These are phyloP conservation scores for Yueomyces sp. DNA, from an alignment of 805 yeast species.

Conservation along the genomic window DNA sequence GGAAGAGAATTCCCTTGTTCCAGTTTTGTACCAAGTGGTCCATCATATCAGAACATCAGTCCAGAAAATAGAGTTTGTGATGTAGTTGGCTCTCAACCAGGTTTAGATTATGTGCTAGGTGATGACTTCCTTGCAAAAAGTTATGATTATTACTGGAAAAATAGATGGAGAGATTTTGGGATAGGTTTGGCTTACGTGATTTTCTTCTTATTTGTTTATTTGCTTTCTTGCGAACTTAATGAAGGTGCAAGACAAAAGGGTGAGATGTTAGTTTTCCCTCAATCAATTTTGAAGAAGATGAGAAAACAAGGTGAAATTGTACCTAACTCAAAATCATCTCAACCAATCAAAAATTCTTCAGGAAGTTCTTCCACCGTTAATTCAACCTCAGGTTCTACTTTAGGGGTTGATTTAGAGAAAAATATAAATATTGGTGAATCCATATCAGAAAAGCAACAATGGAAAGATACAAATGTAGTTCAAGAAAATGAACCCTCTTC, in stretches of 20 bases:
- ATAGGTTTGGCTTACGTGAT: constrained; percentile 42
- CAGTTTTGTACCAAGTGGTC: constrained; percentile 35
- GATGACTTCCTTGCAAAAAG: constrained; percentile 31
- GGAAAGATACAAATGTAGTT: neutral
- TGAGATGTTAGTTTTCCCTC: constrained; percentile 51
- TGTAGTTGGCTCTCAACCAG: constrained; percentile 43
- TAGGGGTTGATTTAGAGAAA: neutral
- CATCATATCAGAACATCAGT: constrained; percentile 26
- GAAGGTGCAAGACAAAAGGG: constrained; percentile 58
- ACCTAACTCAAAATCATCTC: constrained; percentile 6
- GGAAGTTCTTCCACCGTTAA: constrained; percentile 1
- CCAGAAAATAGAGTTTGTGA: constrained; percentile 37
- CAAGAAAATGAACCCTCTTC: constrained; percentile 13
- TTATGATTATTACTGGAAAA: constrained; percentile 31
- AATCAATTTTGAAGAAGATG: constrained; percentile 32
- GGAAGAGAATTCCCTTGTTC: constrained; percentile 35
- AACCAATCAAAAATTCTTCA: neutral
- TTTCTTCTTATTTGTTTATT: constrained; percentile 41
- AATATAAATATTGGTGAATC: neutral
- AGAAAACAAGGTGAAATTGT: constrained; percentile 27
- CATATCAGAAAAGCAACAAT: neutral
- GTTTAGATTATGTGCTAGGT: constrained; percentile 38
- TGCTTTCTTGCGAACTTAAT: constrained; percentile 41
- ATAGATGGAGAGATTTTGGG: constrained; percentile 56
- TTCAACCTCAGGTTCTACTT: constrained; percentile 7